Evolutionary conservation across 2,329 filamentous ascomycete species (phyloP), one percentile per base, ranked within the genome.

Genomic region (Pestalotiopsis sp.): DNA sequence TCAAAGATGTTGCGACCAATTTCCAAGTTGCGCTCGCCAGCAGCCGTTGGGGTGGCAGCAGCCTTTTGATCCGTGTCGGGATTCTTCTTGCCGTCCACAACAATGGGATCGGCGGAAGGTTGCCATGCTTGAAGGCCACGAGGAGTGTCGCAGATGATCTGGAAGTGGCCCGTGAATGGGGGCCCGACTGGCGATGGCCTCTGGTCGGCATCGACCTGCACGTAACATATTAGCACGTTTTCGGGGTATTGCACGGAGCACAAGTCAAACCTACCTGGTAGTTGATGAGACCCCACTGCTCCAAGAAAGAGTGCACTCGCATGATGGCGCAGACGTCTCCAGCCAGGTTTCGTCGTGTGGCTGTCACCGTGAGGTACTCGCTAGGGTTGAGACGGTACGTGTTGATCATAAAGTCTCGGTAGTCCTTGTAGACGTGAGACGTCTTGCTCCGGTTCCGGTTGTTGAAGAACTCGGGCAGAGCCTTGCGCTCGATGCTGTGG

Each of bases 321-420:
- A 99, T 99, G 74, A 99, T 99, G 52, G 96, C 95, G 82, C 96
- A 99, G 39, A 99, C 96, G 80, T 99, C 96, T 71, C 96, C 96
- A 24, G 96, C 96, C 76, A 99, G 82, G 79, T 99, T 99, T 73
- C 96, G 89, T 71, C 96, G 88, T 78, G 96, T 99, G 64, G 96
- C 96, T 11, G 96, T 99, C 66, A 99, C 95, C 4, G 96, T 99
- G 66, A 99, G 86, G 77, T 99, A 99, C 80, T 99, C 96, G 66
- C 94, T 88, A 4, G 96, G 96, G 78, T 98, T 99, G 67, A 99
- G 84, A 48, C 96, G 91, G 81, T 99, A 99, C 14, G 96, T 98
- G 83, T 99, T 99, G 83, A 99, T 94, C 96, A 99, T 99, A 78
- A 99, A 99, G 78, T 99, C 96, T 73, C 96, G 91, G 81, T 99